A percentile compares a stretch with the other conserved stretches of the same genome.
These are phyloP conservation scores for Tricholoma saponaceum DNA, from an alignment of 768 basidiomycete genomes.

Conservation along the genomic window DNA sequence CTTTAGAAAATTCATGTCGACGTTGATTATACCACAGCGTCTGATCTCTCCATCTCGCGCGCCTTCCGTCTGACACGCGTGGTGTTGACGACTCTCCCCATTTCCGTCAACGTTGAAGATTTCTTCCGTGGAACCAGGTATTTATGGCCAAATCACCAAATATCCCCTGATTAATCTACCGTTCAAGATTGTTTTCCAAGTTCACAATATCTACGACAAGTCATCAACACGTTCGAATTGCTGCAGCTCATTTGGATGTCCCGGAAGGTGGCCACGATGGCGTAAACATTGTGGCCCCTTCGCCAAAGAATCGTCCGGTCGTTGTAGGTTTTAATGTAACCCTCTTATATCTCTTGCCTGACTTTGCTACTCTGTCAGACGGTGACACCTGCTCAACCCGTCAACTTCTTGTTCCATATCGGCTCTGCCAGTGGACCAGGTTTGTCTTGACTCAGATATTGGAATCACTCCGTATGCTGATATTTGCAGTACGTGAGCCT, in stretches of 20 bases:
- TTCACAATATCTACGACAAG: slow-evolving; percentile 86
- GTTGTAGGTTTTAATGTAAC: slow-evolving; percentile 34
- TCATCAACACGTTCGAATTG: slow-evolving; percentile 74
- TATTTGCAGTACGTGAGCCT: slow-evolving; percentile 51
- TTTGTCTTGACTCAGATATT: slow-evolving; percentile 23
- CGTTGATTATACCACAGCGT: slow-evolving; percentile 62
- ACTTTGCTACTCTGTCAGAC: slow-evolving; percentile 42
- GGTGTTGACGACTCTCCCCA: slow-evolving; percentile 69
- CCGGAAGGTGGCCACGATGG: slow-evolving; percentile 40
- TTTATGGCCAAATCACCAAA: background rate
- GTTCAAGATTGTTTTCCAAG: slow-evolving; percentile 75
- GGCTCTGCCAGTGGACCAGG: slow-evolving; percentile 60
- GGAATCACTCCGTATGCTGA: background rate
- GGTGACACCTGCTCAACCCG: slow-evolving; percentile 69
- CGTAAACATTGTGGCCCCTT: slow-evolving; percentile 49
- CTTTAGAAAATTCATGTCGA: slow-evolving; percentile 63
- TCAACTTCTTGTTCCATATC: slow-evolving; percentile 79
- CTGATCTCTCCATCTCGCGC: slow-evolving; percentile 50
- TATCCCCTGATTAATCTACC: background rate
- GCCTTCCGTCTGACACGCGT: slow-evolving; percentile 49
- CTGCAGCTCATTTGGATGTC: slow-evolving; percentile 49
- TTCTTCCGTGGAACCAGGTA: slow-evolving; percentile 88
- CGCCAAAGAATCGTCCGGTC: slow-evolving; percentile 40
- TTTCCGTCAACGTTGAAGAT: slow-evolving; percentile 94
- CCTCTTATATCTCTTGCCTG: background rate